These are phyloP conservation scores for Candida anglica DNA, from an alignment of 805 yeast species.

Conservation along the genomic window DNA sequence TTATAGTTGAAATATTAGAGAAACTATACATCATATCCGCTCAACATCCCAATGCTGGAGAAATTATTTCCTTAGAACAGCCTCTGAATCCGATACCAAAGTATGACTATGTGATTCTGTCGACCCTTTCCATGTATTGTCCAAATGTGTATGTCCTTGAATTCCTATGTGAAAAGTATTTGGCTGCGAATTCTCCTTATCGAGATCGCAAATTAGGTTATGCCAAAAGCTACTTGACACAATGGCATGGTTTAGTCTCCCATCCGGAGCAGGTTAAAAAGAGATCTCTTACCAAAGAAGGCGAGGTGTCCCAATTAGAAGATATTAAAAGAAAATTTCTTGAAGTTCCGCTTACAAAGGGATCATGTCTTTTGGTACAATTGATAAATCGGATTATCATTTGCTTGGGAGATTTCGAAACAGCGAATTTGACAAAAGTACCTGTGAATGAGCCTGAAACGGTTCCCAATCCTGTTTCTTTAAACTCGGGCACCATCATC, in stretches of 20 bases:
- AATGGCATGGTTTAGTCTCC: not conserved
- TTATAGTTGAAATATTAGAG: constrained; percentile 1
- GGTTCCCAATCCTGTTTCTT: too few relatives aligned
- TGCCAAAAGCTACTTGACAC: not conserved
- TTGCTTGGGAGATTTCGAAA: not conserved
- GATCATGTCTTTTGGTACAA: not conserved
- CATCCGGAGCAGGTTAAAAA: not conserved
- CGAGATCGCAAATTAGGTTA: not conserved
- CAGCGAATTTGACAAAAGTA: too few relatives aligned
- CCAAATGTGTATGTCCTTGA: not conserved
- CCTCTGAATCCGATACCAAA: not conserved
- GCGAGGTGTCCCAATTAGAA: not conserved
- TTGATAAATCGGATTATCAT: not conserved
- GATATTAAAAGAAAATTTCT: not conserved
- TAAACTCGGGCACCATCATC: too few relatives aligned
- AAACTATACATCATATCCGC: constrained; percentile 1
- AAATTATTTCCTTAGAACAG: not conserved
- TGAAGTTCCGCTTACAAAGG: not conserved
- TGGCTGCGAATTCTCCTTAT: not conserved
- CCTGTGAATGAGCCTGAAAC: too few relatives aligned
- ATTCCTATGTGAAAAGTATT: not conserved
- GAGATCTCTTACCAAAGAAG: not conserved
- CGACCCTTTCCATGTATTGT: not conserved
- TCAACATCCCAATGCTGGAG: not conserved
- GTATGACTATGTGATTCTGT: too few relatives aligned